Evolutionary conservation across 805 yeast species (phyloP).

Genomic region (Dipodascopsis tothii): DNA sequence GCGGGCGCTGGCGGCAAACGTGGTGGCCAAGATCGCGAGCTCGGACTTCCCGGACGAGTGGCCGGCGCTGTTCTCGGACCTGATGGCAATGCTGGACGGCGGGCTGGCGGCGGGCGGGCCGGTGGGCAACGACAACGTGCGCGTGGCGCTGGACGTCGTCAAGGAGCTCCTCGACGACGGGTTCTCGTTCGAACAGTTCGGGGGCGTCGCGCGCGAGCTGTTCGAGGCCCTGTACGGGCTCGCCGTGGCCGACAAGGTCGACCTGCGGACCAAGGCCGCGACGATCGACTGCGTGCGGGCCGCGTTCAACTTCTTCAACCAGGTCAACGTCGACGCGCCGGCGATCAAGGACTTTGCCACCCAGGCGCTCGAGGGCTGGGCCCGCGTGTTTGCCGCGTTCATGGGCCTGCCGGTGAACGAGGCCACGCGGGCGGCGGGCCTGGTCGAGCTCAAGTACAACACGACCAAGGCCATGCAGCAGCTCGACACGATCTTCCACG

Average conservation of each 20-base stretch:
- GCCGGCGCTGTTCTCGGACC: conserved; percentile 56
- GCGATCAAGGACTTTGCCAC: conserved; percentile 4
- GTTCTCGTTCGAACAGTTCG: conserved; percentile 78
- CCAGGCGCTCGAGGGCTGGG: conserved; percentile 14
- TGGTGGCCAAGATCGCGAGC: conserved; percentile 75
- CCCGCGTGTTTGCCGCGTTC: conserved; percentile 4
- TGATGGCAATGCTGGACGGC: conserved; percentile 34
- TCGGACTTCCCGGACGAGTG: conserved; percentile 94
- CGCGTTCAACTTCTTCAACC: conserved; percentile 17
- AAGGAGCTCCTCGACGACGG: conserved; percentile 80
- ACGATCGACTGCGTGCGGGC: conserved; percentile 18
- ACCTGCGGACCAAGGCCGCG: conserved; percentile 12
- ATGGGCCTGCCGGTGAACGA: conserved; percentile 2
- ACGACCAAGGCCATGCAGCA: conserved; percentile 14
- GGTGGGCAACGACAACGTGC: conserved; percentile 18
- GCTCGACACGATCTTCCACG: conserved; percentile 14
- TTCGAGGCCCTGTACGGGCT: conserved; percentile 13
- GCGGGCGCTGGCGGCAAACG: conserved; percentile 59
- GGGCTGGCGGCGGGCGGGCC: conserved; percentile 51
- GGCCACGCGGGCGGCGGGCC: neutral
- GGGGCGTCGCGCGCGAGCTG: conserved; percentile 39
- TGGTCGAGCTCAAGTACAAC: conserved; percentile 9
- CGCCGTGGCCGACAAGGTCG: conserved; percentile 5
- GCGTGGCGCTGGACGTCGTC: conserved; percentile 32
- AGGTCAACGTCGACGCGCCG: conserved; percentile 8